Evolutionary conservation across 1,284 basidiomycete species (phyloP).

Genomic region (Pascua guehoae): DNA sequence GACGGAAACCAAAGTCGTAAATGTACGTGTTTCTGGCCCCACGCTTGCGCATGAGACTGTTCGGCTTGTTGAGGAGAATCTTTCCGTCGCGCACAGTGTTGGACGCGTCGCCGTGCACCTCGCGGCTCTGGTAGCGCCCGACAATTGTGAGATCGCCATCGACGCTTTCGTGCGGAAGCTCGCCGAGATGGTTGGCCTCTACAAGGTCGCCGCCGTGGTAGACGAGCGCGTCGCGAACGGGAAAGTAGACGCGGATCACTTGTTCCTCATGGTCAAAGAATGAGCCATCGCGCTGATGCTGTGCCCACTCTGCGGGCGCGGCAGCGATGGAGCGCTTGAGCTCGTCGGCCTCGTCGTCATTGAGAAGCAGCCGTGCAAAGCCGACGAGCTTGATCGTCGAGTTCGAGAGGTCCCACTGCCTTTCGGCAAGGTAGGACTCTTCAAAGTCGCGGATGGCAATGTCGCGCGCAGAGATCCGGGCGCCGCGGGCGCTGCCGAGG

Average conservation of each 20-base stretch:
- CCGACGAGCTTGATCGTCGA: conserved; percentile 2
- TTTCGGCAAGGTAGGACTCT: background rate
- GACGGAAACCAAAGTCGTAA: conserved; percentile 1
- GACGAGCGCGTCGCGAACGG: conserved; percentile 2
- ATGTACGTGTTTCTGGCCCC: background rate
- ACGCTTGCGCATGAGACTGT: background rate
- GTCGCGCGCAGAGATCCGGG: no score
- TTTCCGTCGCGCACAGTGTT: conserved; percentile 2
- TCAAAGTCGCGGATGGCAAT: background rate
- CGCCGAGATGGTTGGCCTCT: conserved; percentile 1
- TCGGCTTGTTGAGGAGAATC: background rate
- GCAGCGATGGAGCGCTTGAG: background rate
- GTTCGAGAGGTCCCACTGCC: background rate
- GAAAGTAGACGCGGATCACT: conserved; percentile 6
- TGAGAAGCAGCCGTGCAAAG: background rate
- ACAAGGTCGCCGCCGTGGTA: background rate
- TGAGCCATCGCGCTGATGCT: background rate
- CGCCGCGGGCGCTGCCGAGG: no score
- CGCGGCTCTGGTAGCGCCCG: background rate
- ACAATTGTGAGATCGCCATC: background rate
- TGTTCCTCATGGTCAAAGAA: background rate
- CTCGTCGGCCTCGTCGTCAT: background rate
- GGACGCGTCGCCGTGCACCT: conserved; percentile 1
- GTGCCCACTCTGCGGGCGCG: background rate
- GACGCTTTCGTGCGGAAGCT: background rate